Evolutionary conservation across 1,284 basidiomycete genomes (phyloP).

Genomic region (Coniophora puteana): DNA sequence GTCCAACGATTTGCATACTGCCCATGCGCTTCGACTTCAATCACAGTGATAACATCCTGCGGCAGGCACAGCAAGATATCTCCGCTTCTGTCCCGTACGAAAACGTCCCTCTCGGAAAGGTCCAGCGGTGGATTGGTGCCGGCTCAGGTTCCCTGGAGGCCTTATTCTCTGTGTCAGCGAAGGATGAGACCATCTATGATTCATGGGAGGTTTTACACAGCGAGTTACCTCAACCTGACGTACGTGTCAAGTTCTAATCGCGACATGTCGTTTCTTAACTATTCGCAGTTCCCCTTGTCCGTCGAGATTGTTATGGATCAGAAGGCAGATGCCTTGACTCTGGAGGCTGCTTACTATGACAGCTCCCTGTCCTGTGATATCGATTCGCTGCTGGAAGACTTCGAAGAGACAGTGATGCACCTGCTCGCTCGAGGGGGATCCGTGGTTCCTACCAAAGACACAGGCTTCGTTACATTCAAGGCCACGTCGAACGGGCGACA

Average conservation of each 20-base stretch:
- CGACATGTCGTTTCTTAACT: not conserved
- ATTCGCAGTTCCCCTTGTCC: constrained; percentile 39
- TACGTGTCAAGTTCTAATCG: constrained; percentile 23
- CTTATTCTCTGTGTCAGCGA: constrained; percentile 41
- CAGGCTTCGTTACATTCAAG: no score
- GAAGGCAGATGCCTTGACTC: constrained; percentile 12
- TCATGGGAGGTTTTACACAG: constrained; percentile 31
- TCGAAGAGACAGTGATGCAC: not conserved
- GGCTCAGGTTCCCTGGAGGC: constrained; percentile 37
- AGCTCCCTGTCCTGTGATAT: constrained; percentile 7
- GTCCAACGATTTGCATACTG: constrained; percentile 41
- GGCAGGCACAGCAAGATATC: constrained; percentile 34
- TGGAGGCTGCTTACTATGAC: constrained; percentile 17
- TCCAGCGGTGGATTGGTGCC: constrained; percentile 44
- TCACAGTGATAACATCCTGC: constrained; percentile 24
- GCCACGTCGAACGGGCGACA: no score
- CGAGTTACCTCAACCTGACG: constrained; percentile 42
- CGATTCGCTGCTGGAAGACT: constrained; percentile 9
- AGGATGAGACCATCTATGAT: constrained; percentile 20
- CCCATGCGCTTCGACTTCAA: constrained; percentile 36
- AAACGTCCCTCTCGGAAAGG: constrained; percentile 38
- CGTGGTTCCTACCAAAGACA: no score
- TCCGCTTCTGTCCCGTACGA: constrained; percentile 38
- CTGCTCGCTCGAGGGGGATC: not conserved
- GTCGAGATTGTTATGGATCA: constrained; percentile 40